Conservation (phyloP, 2,329 filamentous ascomycete genomes). For the Trichophyton mentagrophytes region DNA sequence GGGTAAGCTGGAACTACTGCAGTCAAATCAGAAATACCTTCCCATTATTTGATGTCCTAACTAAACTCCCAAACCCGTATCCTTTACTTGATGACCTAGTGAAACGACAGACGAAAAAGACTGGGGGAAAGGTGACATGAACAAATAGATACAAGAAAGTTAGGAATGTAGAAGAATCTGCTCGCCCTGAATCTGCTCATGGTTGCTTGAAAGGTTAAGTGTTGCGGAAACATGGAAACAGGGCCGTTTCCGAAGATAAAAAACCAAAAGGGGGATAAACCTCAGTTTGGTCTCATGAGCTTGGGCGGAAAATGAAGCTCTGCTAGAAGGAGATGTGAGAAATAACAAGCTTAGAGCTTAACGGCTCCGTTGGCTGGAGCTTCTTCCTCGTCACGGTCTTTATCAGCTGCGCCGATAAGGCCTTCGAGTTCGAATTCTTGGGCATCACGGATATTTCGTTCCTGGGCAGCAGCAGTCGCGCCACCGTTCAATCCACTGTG, state of each 20-base stretch:
- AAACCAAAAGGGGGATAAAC: background rate
- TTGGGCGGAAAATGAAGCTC: background rate
- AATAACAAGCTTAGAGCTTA: background rate
- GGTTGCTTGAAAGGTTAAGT: background rate
- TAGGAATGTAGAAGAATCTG: background rate
- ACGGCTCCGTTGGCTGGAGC: constrained; percentile 8
- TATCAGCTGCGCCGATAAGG: constrained; percentile 38
- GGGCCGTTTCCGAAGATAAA: background rate
- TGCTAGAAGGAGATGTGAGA: background rate
- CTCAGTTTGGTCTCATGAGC: too few species aligned
- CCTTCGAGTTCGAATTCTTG: constrained; percentile 91
- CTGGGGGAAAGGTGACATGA: background rate
- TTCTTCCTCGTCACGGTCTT: constrained; percentile 22
- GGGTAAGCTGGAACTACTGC: too few species aligned
- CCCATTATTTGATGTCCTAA: background rate
- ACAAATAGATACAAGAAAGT: background rate
- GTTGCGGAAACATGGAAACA: background rate
- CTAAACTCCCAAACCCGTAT: background rate
- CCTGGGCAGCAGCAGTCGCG: constrained; percentile 26
- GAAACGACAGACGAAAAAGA: background rate
- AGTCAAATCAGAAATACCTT: background rate
- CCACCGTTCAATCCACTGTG: constrained; percentile 33
- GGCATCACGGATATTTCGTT: constrained; percentile 56
- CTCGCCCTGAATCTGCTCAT: background rate
- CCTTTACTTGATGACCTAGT: background rate